Evolutionary conservation across 1,284 basidiomycete species (phyloP), one percentile per base, ranked within the genome.

Genomic region (Sphagnurus paluster): DNA sequence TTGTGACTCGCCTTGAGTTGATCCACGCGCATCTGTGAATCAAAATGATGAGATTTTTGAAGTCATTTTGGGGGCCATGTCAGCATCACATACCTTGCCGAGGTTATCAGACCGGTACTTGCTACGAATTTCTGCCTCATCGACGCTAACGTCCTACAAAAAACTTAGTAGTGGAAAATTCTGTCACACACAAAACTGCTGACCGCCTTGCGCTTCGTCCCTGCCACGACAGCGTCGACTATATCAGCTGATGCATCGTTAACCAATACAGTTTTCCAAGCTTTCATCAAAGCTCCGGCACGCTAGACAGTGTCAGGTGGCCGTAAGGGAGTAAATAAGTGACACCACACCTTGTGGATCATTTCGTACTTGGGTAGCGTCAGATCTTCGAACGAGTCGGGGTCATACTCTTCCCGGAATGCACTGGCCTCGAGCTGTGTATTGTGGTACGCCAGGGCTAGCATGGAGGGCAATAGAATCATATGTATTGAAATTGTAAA

Each of bases 381-480:
- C 51, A 84, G 68, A 64, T 98, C 94, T 54, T 84, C 80, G 53
- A 93, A 88, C 3, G 75, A 66, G 42, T 82, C 80, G 1, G 80
- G 73, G 59, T 94, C 85, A 56, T 82, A 92, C 54, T 93, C 82
- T 62, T 95, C 90, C 42, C 89, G 85, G 66, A 98, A 96, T 0
- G 95, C 95, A 42, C 83, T 86, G 11, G 93, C 92, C 70, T 97
- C 87, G 3, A 98, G 78, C 60, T 94, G 90, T 7, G 82, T 86
- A 63, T 96, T 93, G 63, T 97, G 93, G 57, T 84, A 91, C 8
- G 85, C 85, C 45, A 98, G 76, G 5, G 79, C 84, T 86, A 43
- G 16, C 37, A 33, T n/a, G 35, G 46, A 46, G 40, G 33, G 43
- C 30, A 42, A 29, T 29, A 50, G 9, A 14, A 33, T 11, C 25